Conservation (phyloP, 1,284 basidiomycete genomes). For the Cutaneotrichosporon sp. region DNA sequence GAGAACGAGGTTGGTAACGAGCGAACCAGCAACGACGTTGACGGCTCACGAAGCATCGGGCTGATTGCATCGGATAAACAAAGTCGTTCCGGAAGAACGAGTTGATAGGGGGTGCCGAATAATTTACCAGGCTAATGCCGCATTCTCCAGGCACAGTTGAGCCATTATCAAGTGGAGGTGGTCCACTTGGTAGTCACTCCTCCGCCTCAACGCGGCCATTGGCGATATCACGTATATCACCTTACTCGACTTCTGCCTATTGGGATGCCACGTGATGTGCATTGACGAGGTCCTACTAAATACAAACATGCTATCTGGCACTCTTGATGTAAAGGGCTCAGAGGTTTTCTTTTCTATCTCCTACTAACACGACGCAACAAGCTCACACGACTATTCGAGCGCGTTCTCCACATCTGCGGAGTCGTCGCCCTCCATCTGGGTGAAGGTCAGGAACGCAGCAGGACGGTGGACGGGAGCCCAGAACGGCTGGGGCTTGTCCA, state of each 20-base stretch:
- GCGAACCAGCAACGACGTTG: not conserved
- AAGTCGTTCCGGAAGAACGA: too few species aligned
- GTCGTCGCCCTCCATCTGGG: conserved; percentile 72
- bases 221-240: not conserved
- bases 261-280: conserved; percentile 1
- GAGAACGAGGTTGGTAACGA: not conserved
- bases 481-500: conserved; percentile 88
- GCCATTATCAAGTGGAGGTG: conserved; percentile 7
- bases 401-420: conserved; percentile 82
- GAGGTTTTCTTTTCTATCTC: not conserved
- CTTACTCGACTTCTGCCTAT: not conserved
- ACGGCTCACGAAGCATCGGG: too few species aligned
- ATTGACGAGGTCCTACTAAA: not conserved
- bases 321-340: not conserved
- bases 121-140: too few species aligned
- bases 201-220: too few species aligned
- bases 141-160: too few species aligned
- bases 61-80: too few species aligned
- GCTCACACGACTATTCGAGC: conserved; percentile 36
- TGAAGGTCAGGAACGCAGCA: conserved; percentile 86
- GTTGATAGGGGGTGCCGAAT: too few species aligned
- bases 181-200: too few species aligned
- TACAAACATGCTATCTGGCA: conserved; percentile 6
- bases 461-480: conserved; percentile 93
- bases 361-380: too few species aligned